Evolutionary conservation across 768 basidiomycete genomes (phyloP).

Genomic region (Rhodosporidiobolus odoratus): DNA sequence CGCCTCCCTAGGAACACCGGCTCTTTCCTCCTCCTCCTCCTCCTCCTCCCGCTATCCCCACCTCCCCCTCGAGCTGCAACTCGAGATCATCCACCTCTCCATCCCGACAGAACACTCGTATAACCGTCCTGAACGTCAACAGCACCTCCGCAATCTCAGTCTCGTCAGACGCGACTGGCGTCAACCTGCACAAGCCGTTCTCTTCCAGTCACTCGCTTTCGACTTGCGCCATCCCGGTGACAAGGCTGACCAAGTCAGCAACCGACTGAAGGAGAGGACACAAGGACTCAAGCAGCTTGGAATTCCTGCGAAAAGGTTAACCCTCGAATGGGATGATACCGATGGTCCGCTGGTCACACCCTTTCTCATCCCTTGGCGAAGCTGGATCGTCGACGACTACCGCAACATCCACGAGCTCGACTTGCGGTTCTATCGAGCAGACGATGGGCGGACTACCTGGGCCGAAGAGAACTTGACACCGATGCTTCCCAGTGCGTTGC

Average conservation of each 20-base stretch:
- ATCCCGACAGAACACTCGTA: too few species aligned
- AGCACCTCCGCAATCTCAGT: neutral
- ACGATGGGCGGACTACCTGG: neutral
- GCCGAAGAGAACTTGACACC: neutral
- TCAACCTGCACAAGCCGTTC: neutral
- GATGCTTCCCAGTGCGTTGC: neutral
- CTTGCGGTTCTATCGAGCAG: too few species aligned
- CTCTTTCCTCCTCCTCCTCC: neutral
- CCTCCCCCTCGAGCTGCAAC: conserved; percentile 1
- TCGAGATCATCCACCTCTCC: neutral
- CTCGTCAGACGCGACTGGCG: neutral
- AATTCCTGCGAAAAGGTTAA: neutral
- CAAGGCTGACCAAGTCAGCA: neutral
- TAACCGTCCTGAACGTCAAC: neutral
- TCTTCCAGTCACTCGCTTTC: conserved; percentile 16
- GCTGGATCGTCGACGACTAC: neutral
- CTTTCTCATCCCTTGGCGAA: neutral
- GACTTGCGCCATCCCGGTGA: neutral
- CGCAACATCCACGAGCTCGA: neutral
- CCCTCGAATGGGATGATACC: neutral
- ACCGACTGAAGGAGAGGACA: neutral
- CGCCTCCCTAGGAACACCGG: neutral
- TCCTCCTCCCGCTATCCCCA: neutral
- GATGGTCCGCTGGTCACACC: neutral
- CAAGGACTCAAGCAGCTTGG: neutral